Percentiles rank a stretch among this genome's conserved stretches.
phyloP scores from a whole-genome alignment of 768 basidiomycete genomes.

The Hemileccinum impolitum region DNA sequence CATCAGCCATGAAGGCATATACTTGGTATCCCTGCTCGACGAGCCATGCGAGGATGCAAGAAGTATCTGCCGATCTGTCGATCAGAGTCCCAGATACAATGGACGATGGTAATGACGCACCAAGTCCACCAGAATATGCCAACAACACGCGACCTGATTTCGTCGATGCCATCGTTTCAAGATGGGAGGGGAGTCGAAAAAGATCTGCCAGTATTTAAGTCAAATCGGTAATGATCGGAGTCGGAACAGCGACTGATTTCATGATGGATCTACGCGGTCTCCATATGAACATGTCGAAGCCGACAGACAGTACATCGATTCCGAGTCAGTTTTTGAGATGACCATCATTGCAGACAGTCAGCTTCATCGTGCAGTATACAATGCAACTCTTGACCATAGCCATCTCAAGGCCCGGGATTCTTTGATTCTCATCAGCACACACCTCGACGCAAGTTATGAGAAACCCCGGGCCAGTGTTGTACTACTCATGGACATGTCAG shows the following conservation, averaged over 20 bases:
- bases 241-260: too few species aligned
- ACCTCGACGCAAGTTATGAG: too few species aligned
- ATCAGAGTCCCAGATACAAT: slow-evolving; percentile 4
- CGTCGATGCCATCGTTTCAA: slow-evolving; percentile 20
- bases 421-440: too few species aligned
- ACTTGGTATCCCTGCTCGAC: slow-evolving; percentile 98
- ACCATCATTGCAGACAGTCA: too few species aligned
- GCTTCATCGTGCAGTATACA: too few species aligned
- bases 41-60: slow-evolving; percentile 98
- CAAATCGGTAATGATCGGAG: background rate
- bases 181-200: background rate
- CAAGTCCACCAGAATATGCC: slow-evolving; percentile 97
- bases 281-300: background rate
- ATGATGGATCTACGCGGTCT: background rate
- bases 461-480: too few species aligned
- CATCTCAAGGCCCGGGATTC: too few species aligned
- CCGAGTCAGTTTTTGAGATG: too few species aligned
- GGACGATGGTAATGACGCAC: slow-evolving; percentile 44
- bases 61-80: slow-evolving; percentile 63
- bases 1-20: slow-evolving; percentile 94
- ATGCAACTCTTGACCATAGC: too few species aligned
- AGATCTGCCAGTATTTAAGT: background rate
- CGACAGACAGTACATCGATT: too few species aligned
- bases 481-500: too few species aligned
- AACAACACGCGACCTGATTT: slow-evolving; percentile 84